These are phyloP conservation scores for Trypanosoma melophagium DNA, from an alignment of 208 protist species.

Conservation along the genomic window DNA sequence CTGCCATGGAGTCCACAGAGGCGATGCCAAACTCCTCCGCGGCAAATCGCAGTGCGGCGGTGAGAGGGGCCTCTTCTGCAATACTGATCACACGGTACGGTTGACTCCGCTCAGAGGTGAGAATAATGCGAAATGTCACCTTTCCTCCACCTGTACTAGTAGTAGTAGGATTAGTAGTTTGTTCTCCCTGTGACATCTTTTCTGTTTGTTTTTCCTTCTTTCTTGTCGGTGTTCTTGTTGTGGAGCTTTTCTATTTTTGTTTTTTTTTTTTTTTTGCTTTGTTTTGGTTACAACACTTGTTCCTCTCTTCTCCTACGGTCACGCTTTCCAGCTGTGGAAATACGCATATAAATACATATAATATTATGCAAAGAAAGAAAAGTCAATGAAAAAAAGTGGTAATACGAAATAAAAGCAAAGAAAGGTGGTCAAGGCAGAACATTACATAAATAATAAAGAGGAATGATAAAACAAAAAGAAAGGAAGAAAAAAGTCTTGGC, in stretches of 20 bases:
- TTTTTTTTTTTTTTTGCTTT: background rate
- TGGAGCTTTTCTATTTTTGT: background rate
- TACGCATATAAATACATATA: too few relatives aligned
- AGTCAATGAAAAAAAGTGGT: too few relatives aligned
- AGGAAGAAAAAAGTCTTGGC: too few relatives aligned
- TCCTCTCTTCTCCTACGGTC: too few relatives aligned
- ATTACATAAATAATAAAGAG: too few relatives aligned
- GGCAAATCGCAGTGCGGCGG: conserved; percentile 93
- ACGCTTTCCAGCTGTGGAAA: too few relatives aligned
- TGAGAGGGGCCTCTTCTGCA: conserved; percentile 94
- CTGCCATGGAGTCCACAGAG: conserved; percentile 79
- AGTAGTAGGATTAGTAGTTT: background rate
- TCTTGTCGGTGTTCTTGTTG: conserved; percentile 9
- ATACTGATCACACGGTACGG: conserved; percentile 91
- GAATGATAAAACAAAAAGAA: too few relatives aligned
- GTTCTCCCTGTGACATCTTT: conserved; percentile 17
- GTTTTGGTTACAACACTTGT: background rate
- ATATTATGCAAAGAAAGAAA: too few relatives aligned
- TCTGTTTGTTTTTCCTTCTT: conserved; percentile 5
- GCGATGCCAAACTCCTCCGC: conserved; percentile 91
- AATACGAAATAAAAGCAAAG: too few relatives aligned
- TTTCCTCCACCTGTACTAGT: conserved; percentile 44
- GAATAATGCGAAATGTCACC: conserved; percentile 79
- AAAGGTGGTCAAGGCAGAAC: too few relatives aligned
- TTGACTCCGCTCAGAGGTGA: conserved; percentile 81